Base-by-base conservation (phyloP, 1,284 basidiomycete species). In the Sparassis latifolia region DNA sequence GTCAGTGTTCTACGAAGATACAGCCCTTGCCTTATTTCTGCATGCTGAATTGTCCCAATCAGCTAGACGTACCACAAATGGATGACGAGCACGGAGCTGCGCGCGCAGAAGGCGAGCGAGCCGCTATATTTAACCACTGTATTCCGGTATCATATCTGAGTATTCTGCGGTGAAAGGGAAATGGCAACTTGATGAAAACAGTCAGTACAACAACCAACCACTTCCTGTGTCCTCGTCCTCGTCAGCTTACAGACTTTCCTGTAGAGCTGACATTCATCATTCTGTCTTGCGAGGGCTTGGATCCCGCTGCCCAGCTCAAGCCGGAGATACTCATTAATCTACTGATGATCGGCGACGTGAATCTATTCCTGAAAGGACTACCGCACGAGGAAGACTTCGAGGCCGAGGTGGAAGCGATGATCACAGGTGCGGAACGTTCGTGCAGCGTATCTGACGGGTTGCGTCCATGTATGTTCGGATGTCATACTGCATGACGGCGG, bases 191-290 rank as follows among this genome's bases (percentile, higher is more conserved):
- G 95, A 97, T 64, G 78, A 85, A 48, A 93, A 98, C 67, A 97
- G 87, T 86, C 50, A 54, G 81, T 68, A 7, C 38, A 20, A 20
- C 20, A 20, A 20, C 20, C 20, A 37, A 37, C 12, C 35, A 37
- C 6, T 53, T 37, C 47, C 45, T 48, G 42, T 49, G 47, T 47
- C 32, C 40, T 20, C 42, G 44, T 35, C 41, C 42, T 49, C 53
- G 52, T 47, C 53, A 47, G 47, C 45, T 37, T 6, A 37, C 28
- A 12, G 42, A 27, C 28, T 33, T 3, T 35, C 20, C 32, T 42
- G 6, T 54, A 89, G 86, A 97, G 67, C 70, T 97, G 28, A 97
- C 95, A 0, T 96, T 97, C 66, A 96, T 97, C 68, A 72, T 97
- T 45, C 80, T 94, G 33, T 80, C 78, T 4, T 72, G 76, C 28